Percentiles rank a stretch among this genome's conserved stretches.
These are phyloP conservation scores for Erysiphe neolycopersici DNA, from an alignment of 2,329 filamentous ascomycete species.

Conservation along the genomic window DNA sequence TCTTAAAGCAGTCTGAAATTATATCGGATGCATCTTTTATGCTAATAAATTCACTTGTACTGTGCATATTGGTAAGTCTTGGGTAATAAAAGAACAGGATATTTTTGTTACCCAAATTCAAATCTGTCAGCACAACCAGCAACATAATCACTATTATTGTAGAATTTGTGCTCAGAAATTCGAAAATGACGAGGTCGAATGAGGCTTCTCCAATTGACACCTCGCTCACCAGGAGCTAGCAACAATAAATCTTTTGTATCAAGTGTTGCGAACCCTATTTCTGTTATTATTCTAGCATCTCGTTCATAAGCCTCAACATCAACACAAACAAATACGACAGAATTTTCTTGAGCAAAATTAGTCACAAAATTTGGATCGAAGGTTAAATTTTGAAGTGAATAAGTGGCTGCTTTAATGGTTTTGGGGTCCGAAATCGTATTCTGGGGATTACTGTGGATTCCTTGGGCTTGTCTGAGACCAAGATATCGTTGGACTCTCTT, in stretches of 20 bases:
- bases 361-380: constrained; percentile 20
- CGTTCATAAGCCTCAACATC: constrained; percentile 65
- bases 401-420: constrained; percentile 9
- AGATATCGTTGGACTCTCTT: constrained; percentile 43
- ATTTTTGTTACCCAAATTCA: constrained; percentile 38
- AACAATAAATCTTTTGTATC: constrained; percentile 34
- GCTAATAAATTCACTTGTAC: constrained; percentile 27
- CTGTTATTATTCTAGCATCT: constrained; percentile 41
- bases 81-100: not conserved
- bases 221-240: constrained; percentile 31
- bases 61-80: constrained; percentile 1
- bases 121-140: constrained; percentile 47
- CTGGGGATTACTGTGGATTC: constrained; percentile 1
- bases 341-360: constrained; percentile 21
- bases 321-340: constrained; percentile 47
- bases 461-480: constrained; percentile 26
- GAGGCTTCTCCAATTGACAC: constrained; percentile 35
- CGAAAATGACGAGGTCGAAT: constrained; percentile 54
- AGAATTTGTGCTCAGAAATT: constrained; percentile 37
- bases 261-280: constrained; percentile 61
- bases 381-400: constrained; percentile 7
- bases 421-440: constrained; percentile 8
- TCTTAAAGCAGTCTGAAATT: constrained; percentile 27
- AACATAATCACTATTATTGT: constrained; percentile 42
- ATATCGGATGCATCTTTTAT: constrained; percentile 18